These are phyloP conservation scores for Solanum ahanhuiri DNA, from an alignment of 257 asterid species.

Conservation along the genomic window DNA sequence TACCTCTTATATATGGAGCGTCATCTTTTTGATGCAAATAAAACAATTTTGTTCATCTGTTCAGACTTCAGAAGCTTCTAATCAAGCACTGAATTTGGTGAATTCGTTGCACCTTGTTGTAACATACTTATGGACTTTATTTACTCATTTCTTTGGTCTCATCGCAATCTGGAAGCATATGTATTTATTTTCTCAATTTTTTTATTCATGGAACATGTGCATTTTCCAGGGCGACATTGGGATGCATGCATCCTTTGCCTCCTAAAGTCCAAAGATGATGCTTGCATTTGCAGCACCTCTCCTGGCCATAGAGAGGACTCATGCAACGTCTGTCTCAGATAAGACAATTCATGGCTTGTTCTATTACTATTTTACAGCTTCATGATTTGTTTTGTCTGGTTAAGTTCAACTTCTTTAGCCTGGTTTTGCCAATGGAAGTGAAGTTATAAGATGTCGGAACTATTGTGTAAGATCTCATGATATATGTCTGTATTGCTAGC, in stretches of 20 bases:
- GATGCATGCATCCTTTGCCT: conserved; percentile 21
- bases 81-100: background rate
- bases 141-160: background rate
- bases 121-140: background rate
- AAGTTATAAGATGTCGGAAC: background rate
- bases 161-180: background rate
- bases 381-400: conserved; percentile 1
- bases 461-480: background rate
- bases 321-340: conserved; percentile 1
- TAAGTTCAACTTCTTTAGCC: background rate
- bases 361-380: background rate
- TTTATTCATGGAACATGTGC: conserved; percentile 7
- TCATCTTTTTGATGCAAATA: background rate
- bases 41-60: background rate
- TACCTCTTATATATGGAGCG: background rate
- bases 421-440: background rate
- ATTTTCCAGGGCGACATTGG: conserved; percentile 17
- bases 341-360: conserved; percentile 3
- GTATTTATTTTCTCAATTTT: background rate
- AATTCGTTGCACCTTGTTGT: background rate
- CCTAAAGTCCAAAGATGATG: conserved; percentile 15
- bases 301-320: conserved; percentile 4
- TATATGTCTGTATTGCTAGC: background rate
- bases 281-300: conserved; percentile 6
- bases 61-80: background rate